A percentile compares a stretch with the other conserved stretches of the same genome.
phyloP scores from a whole-genome alignment of 768 basidiomycete species.

The Leucogyrophana mollusca region DNA sequence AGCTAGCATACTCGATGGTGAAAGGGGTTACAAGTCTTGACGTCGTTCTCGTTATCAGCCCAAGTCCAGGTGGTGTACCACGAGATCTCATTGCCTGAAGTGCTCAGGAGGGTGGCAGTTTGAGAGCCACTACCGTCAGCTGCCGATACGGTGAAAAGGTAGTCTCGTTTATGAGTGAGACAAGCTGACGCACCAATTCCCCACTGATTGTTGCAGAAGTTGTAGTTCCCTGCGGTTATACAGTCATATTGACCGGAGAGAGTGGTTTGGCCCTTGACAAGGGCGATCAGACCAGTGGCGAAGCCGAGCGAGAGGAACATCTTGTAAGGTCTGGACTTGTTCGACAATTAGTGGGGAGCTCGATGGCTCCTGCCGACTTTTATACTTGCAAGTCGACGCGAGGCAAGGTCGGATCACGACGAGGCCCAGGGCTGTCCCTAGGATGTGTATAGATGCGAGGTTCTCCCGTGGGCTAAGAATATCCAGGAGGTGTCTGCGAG shows the following conservation, averaged over 20 bases:
- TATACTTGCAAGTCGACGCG: too few relatives aligned
- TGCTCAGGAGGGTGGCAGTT: slow-evolving; percentile 42
- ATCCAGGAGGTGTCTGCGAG: too few relatives aligned
- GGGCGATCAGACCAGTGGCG: slow-evolving; percentile 6
- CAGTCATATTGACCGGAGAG: slow-evolving; percentile 46
- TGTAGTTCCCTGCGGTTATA: slow-evolving; percentile 43
- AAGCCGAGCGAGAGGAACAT: slow-evolving; percentile 15
- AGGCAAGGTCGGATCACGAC: too few relatives aligned
- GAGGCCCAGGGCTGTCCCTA: too few relatives aligned
- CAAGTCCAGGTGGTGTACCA: slow-evolving; percentile 57
- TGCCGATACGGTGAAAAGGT: slow-evolving; percentile 12
- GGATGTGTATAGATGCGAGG: too few relatives aligned
- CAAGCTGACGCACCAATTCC: slow-evolving; percentile 34
- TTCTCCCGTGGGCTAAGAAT: too few relatives aligned
- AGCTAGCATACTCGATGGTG: too few relatives aligned
- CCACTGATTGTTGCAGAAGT: slow-evolving; percentile 60
- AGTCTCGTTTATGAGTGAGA: neutral
- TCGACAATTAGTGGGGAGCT: too few relatives aligned
- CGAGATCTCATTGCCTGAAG: slow-evolving; percentile 39
- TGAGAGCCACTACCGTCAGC: slow-evolving; percentile 48
- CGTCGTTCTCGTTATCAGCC: slow-evolving; percentile 47
- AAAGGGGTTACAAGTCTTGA: slow-evolving; percentile 51
- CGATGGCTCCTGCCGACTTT: too few relatives aligned
- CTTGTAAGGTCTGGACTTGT: neutral
- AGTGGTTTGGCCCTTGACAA: slow-evolving; percentile 1